These are phyloP conservation scores for Podila minutissima DNA, from an alignment of 192 early-diverging fungal species.

Conservation along the genomic window DNA sequence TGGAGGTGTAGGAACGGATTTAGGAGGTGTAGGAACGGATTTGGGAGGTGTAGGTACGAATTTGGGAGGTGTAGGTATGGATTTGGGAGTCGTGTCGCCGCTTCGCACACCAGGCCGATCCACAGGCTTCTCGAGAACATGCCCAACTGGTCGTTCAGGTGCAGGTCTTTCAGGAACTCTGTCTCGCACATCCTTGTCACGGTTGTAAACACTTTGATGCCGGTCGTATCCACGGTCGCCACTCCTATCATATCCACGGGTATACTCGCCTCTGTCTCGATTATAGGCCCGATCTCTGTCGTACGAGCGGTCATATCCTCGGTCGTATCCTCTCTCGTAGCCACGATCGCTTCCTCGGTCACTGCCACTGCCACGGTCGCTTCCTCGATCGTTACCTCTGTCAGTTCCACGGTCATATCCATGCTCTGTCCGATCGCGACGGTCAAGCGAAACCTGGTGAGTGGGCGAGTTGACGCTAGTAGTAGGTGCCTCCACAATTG, in stretches of 20 bases:
- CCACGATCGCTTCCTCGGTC: conserved; percentile 13
- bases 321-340: conserved; percentile 4
- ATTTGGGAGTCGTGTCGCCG: neutral
- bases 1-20: neutral
- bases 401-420: conserved; percentile 7
- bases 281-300: neutral
- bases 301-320: neutral
- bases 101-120: neutral
- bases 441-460: neutral
- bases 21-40: neutral
- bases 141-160: no score
- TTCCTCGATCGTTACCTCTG: conserved; percentile 7
- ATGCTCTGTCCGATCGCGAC: neutral
- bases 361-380: conserved; percentile 3
- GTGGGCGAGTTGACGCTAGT: neutral
- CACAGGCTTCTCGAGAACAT: neutral
- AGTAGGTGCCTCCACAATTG: neutral
- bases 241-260: conserved; percentile 8
- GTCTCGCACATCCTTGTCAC: neutral
- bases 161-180: neutral
- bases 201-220: neutral
- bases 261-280: neutral
- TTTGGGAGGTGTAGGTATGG: neutral
- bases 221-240: conserved; percentile 3
- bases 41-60: neutral